Conservation (phyloP, 495 filamentous ascomycete genomes). For the Lindgomyces ingoldianus region DNA sequence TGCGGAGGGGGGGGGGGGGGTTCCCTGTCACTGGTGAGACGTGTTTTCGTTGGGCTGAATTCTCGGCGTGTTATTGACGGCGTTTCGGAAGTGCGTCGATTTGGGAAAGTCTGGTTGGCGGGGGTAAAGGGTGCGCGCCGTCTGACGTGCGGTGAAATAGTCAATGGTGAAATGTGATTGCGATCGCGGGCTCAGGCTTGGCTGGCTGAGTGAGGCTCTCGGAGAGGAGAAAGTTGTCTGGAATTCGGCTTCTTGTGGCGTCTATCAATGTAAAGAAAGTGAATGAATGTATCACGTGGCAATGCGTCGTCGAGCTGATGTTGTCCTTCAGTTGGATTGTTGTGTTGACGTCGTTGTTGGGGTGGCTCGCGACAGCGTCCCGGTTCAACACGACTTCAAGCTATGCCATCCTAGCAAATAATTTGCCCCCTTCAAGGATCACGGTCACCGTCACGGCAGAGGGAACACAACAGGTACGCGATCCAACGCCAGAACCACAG, state of each 20-base stretch:
- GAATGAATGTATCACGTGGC: neutral
- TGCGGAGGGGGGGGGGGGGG: neutral
- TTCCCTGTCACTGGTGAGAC: slow-evolving; percentile 2
- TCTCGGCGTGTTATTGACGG: neutral
- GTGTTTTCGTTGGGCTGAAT: neutral
- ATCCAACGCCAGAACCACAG: neutral
- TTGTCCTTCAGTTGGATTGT: no score
- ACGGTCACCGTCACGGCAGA: neutral
- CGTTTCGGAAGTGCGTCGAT: neutral
- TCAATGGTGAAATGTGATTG: slow-evolving; percentile 13
- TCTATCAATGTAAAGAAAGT: neutral
- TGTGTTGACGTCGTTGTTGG: no score
- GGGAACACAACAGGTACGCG: neutral
- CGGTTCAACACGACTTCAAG: neutral
- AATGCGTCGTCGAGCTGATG: no score
- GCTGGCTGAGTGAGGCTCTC: neutral
- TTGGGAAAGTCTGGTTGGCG: neutral
- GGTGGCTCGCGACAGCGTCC: neutral
- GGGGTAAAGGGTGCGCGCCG: neutral
- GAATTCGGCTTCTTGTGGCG: neutral
- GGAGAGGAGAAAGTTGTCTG: neutral
- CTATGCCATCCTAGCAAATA: no score
- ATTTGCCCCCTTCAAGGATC: neutral
- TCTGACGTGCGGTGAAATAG: neutral
- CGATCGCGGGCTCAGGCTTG: slow-evolving; percentile 7